Percentiles rank a stretch among this genome's conserved stretches.
These are phyloP conservation scores for Emergomyces orientalis DNA, from an alignment of 2,329 filamentous ascomycete genomes.

Conservation along the genomic window DNA sequence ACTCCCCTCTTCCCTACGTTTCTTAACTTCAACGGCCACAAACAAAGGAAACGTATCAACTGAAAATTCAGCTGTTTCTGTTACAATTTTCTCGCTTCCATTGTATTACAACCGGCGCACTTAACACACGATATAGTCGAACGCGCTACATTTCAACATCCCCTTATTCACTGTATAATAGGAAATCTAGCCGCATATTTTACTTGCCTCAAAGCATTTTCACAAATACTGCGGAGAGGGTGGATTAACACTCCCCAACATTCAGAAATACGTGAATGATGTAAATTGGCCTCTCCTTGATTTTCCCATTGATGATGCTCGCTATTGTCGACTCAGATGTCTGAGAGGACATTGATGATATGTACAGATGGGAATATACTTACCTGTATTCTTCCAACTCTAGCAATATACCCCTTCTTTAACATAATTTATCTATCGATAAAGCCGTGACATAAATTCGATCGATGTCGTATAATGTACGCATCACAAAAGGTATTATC, in stretches of 20 bases:
- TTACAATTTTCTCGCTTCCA: no score
- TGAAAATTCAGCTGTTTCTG: no score
- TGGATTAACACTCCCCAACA: neutral
- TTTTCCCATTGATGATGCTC: neutral
- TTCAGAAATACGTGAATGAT: neutral
- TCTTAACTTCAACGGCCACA: no score
- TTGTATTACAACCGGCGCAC: neutral
- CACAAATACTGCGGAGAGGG: neutral
- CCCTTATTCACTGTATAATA: neutral
- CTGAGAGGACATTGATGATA: neutral
- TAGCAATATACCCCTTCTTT: no score
- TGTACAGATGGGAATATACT: neutral
- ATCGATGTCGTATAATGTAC: neutral
- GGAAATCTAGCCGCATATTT: neutral
- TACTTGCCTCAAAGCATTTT: neutral
- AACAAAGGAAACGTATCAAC: no score
- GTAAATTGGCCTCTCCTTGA: neutral
- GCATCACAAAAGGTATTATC: neutral
- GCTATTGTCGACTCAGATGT: neutral
- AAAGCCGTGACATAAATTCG: neutral
- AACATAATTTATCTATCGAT: neutral
- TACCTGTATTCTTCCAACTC: neutral
- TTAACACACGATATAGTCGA: neutral
- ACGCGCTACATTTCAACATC: neutral
- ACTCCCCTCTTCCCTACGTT: no score